These are phyloP conservation scores for Suillus tomentosus DNA, from an alignment of 768 basidiomycete genomes.

Conservation along the genomic window DNA sequence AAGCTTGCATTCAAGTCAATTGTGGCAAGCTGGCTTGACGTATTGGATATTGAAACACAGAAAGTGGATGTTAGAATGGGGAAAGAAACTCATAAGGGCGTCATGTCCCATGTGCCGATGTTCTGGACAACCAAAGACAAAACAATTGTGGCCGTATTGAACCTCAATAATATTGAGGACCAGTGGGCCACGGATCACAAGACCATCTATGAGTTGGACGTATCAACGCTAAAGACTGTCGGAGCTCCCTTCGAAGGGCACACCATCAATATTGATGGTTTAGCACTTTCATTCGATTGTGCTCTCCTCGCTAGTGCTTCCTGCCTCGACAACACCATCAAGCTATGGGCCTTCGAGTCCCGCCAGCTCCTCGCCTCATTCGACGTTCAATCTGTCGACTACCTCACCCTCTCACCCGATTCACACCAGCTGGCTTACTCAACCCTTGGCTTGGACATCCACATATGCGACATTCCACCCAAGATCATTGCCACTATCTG, in stretches of 20 bases:
- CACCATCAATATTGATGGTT: background rate
- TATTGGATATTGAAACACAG: background rate
- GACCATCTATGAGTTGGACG: background rate
- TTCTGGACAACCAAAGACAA: constrained; percentile 3
- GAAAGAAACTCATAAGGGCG: background rate
- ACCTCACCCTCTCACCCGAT: too few relatives aligned
- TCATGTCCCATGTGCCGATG: background rate
- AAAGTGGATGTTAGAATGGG: background rate
- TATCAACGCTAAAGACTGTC: background rate
- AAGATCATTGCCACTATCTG: too few relatives aligned
- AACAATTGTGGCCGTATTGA: background rate
- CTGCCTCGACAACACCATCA: too few relatives aligned
- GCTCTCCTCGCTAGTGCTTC: background rate
- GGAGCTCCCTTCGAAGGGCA: background rate
- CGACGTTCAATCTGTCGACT: too few relatives aligned
- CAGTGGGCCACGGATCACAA: too few relatives aligned
- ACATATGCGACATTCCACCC: too few relatives aligned
- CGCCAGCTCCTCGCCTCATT: too few relatives aligned
- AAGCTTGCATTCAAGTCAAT: too few relatives aligned
- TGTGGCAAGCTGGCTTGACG: too few relatives aligned
- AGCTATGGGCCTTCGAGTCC: too few relatives aligned
- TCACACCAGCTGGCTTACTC: too few relatives aligned
- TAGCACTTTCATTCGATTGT: background rate
- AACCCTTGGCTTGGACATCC: too few relatives aligned
- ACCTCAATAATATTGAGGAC: background rate